These are phyloP conservation scores for Xylaria hypoxylon DNA, from an alignment of 2,329 filamentous ascomycete genomes.

Conservation along the genomic window DNA sequence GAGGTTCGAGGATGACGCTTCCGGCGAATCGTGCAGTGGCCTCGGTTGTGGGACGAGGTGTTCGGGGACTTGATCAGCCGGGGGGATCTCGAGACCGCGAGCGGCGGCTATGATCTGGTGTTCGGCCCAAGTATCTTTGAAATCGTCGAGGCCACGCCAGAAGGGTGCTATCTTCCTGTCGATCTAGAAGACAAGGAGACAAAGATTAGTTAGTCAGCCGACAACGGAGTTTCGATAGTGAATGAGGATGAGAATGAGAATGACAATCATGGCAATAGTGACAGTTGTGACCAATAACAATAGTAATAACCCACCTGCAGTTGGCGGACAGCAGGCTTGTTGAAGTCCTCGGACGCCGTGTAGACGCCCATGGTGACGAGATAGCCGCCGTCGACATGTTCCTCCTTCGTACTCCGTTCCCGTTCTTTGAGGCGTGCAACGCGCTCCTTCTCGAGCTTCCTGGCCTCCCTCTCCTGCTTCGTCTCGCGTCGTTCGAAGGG, in stretches of 20 bases:
- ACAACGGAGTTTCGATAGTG: background rate
- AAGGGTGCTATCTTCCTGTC: conserved; percentile 93
- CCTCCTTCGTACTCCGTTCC: conserved; percentile 89
- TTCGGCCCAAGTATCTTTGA: conserved; percentile 89
- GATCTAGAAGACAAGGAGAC: conserved; percentile 68
- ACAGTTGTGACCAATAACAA: background rate
- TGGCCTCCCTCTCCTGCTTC: conserved; percentile 88
- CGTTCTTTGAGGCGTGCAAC: conserved; percentile 81
- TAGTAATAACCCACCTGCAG: conserved; percentile 74
- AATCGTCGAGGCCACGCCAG: conserved; percentile 93
- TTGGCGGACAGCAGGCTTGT: conserved; percentile 86
- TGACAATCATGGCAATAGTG: background rate
- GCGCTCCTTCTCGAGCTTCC: conserved; percentile 85
- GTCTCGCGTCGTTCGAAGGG: conserved; percentile 81
- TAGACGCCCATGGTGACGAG: conserved; percentile 95
- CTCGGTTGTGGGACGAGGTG: conserved; percentile 63
- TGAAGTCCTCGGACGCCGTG: conserved; percentile 92
- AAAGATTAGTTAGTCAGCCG: conserved; percentile 37
- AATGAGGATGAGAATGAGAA: background rate
- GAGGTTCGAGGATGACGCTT: conserved; percentile 69
- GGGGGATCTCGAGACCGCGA: conserved; percentile 83
- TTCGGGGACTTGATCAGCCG: conserved; percentile 83
- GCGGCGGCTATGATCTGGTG: conserved; percentile 94
- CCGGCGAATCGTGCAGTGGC: conserved; percentile 59
- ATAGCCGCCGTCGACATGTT: conserved; percentile 93